Base-by-base conservation (phyloP, 352 stramenopile species). In the Halophytophthora polymorphica region DNA sequence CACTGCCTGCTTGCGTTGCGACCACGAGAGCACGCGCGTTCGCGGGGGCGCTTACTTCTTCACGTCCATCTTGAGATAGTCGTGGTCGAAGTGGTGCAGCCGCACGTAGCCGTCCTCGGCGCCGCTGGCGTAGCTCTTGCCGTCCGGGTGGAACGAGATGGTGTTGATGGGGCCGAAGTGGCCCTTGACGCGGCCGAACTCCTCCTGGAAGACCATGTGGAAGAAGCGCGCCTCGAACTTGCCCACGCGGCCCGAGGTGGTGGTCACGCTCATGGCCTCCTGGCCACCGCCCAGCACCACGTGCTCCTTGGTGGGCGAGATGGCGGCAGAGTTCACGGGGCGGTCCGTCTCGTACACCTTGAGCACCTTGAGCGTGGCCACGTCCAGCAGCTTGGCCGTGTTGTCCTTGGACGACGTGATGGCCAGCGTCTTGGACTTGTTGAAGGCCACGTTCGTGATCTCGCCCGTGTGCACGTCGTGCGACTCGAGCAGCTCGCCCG, bases 101-200 rank as follows among this genome's bases (percentile, higher is more conserved):
- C 96, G 93, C 57, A 99, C 90, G 67, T 99, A 99, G 41, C 97
- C 97, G 68, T 99, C 97, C 64, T 99, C 97, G 12, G 95, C 96
- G 36, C 97, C 97, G 58, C 90, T 99, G n/a, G 95, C 95, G 86
- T 98, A 99, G 74, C 91, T 98, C 69, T 93, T 96, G 59, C 97
- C 97, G 67, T 98, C 96, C 6, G 97, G 97, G 71, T 98, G 97
- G 69, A 99, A 98, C 46, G 90, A 92, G 42, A 99, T 93, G 40
- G 96, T 97, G 84, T 99, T 99, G 66, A 99, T 99, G 23, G 97
- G 97, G 44, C 97, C 97, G 72, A 99, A 99, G 71, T 99, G 97
- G 50, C 97, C 97, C 79, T 99, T 99, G 33, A 99, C 96, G 50
- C 88, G 87, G 6, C 92, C 97, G 71, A 99, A 99, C 71, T 99